Evolutionary conservation across 805 yeast genomes (phyloP).

Genomic region (Suhomyces sp.): DNA sequence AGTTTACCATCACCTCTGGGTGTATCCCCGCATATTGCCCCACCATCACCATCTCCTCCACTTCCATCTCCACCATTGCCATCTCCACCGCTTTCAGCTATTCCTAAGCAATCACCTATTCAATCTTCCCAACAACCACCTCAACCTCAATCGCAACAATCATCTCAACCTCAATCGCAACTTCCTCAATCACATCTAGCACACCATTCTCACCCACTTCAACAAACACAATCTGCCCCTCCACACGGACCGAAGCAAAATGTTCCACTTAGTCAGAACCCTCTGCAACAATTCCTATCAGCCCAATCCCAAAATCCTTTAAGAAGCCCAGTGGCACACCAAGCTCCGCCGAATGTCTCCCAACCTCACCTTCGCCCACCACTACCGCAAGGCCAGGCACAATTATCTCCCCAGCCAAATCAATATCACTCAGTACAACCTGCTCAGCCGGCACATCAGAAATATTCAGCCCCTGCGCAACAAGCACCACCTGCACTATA

Average conservation of each 20-base stretch:
- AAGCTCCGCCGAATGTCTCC: slow-evolving; percentile 1
- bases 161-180: neutral
- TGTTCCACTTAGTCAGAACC: neutral
- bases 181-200: neutral
- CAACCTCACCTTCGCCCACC: slow-evolving; percentile 1
- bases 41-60: neutral
- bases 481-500: neutral
- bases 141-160: neutral
- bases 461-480: neutral
- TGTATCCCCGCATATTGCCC: neutral
- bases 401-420: neutral
- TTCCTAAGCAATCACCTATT: neutral
- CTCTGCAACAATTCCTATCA: neutral
- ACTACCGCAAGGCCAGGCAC: neutral
- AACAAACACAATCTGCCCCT: neutral
- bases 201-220: neutral
- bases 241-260: neutral
- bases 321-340: neutral
- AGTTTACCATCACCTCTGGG: slow-evolving; percentile 1
- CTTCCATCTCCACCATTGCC: neutral
- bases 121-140: neutral
- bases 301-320: neutral
- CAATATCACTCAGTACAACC: neutral
- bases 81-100: slow-evolving; percentile 3
- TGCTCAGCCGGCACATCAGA: neutral